A percentile compares a stretch with the other conserved stretches of the same genome.
phyloP scores from a whole-genome alignment of 768 basidiomycete genomes.

The Russula abietina region DNA sequence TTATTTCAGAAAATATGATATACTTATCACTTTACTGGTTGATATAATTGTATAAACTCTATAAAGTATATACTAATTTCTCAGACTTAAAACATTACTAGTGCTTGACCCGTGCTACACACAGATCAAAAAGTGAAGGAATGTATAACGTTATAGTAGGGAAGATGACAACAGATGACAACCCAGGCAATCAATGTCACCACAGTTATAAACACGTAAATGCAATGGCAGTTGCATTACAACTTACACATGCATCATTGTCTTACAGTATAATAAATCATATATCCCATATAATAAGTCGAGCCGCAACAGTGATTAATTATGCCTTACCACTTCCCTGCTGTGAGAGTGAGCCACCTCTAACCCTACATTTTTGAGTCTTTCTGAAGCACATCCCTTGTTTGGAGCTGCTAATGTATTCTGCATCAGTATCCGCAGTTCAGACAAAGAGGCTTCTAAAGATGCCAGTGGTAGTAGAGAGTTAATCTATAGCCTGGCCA shows the following conservation, averaged over 20 bases:
- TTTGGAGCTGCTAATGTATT: constrained; percentile 70
- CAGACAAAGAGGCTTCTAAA: constrained; percentile 60
- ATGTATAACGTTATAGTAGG: no score
- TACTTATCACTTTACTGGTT: no score
- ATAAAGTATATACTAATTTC: no score
- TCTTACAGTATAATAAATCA: neutral
- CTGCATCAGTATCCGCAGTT: constrained; percentile 66
- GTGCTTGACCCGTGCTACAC: no score
- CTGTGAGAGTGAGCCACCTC: constrained; percentile 42
- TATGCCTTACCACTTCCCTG: constrained; percentile 34
- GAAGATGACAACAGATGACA: no score
- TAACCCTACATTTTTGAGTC: constrained; percentile 78
- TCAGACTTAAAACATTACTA: no score
- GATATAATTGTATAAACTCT: no score
- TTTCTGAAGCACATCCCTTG: constrained; percentile 74
- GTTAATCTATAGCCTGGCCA: constrained; percentile 46
- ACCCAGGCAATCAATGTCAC: neutral
- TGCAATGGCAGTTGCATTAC: neutral
- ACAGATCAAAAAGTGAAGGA: no score
- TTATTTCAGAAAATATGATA: no score
- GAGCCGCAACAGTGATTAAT: neutral
- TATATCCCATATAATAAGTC: neutral
- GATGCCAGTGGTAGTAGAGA: constrained; percentile 62
- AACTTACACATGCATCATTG: neutral
- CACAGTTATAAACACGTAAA: neutral